These are phyloP conservation scores for Diaporthe velutina DNA, from an alignment of 2,329 filamentous ascomycete genomes.

Conservation along the genomic window DNA sequence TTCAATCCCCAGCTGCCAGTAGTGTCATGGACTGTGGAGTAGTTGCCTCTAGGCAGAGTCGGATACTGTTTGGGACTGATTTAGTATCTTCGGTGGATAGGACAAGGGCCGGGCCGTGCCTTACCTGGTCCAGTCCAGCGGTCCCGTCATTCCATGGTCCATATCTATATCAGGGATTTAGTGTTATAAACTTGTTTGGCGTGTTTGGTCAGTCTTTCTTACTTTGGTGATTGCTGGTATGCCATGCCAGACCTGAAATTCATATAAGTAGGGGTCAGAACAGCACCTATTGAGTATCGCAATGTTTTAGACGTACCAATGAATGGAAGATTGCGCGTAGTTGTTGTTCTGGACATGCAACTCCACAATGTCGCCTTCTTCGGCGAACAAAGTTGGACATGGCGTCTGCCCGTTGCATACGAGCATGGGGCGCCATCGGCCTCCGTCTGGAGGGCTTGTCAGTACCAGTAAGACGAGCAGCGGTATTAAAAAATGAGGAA, in stretches of 20 bases:
- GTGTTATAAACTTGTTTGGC: background rate
- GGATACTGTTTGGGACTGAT: constrained; percentile 34
- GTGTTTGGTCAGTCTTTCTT: background rate
- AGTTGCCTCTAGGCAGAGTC: constrained; percentile 38
- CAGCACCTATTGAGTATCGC: too few species aligned
- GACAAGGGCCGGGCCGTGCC: background rate
- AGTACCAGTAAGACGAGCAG: background rate
- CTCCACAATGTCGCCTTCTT: constrained; percentile 41
- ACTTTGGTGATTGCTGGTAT: constrained; percentile 1
- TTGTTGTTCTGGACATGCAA: constrained; percentile 39
- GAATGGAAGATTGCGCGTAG: constrained; percentile 40
- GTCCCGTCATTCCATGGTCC: constrained; percentile 41
- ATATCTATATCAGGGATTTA: constrained; percentile 11
- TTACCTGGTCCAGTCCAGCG: constrained; percentile 38
- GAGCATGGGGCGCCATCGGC: constrained; percentile 39
- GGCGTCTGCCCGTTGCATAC: constrained; percentile 40
- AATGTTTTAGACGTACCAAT: constrained; percentile 29
- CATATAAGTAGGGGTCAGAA: background rate
- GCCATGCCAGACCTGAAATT: constrained; percentile 26
- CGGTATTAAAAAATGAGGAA: background rate
- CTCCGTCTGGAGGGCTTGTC: constrained; percentile 34
- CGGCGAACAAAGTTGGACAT: constrained; percentile 38
- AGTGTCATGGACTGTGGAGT: constrained; percentile 39
- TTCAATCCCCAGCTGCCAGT: constrained; percentile 39
- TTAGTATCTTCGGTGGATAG: background rate